Conservation (phyloP, 2,329 filamentous ascomycete genomes). For the Fusarium humuli region DNA sequence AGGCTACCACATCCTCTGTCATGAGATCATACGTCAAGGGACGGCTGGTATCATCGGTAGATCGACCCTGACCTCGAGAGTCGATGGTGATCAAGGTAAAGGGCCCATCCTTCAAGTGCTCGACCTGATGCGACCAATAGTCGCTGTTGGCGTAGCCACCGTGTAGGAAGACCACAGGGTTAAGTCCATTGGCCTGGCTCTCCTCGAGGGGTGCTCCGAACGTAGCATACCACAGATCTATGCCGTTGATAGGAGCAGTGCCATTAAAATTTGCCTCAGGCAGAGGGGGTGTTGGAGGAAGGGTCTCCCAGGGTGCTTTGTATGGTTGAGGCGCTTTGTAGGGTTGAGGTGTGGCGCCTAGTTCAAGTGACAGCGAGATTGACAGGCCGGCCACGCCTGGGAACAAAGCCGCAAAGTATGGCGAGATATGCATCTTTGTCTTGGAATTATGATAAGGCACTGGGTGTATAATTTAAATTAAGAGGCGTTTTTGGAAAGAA, state of each 20-base stretch:
- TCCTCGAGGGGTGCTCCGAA: not conserved
- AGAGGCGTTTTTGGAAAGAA: not conserved
- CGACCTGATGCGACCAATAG: not conserved
- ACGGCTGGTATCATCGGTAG: not conserved
- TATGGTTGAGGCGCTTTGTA: not conserved
- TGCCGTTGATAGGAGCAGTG: not conserved
- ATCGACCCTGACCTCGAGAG: slow-evolving; percentile 1
- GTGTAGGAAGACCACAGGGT: not conserved
- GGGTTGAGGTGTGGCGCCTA: not conserved
- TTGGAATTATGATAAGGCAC: not conserved
- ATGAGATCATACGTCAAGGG: not conserved
- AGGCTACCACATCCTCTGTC: not conserved
- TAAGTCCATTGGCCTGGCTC: not conserved
- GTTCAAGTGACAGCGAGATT: not conserved
- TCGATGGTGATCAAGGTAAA: not conserved
- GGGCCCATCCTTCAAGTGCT: not conserved
- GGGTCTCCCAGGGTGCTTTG: not conserved
- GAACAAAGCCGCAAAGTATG: not conserved
- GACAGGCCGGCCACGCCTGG: not conserved
- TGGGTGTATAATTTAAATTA: not conserved
- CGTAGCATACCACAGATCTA: slow-evolving; percentile 5
- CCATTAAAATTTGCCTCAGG: not conserved
- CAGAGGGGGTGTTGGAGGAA: not conserved
- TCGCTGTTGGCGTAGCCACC: slow-evolving; percentile 7
- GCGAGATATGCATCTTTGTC: not conserved